Evolutionary conservation across 257 asterid genomes (phyloP), one percentile per base, ranked within the genome.

Genomic region (Nicotiana benthamiana): DNA sequence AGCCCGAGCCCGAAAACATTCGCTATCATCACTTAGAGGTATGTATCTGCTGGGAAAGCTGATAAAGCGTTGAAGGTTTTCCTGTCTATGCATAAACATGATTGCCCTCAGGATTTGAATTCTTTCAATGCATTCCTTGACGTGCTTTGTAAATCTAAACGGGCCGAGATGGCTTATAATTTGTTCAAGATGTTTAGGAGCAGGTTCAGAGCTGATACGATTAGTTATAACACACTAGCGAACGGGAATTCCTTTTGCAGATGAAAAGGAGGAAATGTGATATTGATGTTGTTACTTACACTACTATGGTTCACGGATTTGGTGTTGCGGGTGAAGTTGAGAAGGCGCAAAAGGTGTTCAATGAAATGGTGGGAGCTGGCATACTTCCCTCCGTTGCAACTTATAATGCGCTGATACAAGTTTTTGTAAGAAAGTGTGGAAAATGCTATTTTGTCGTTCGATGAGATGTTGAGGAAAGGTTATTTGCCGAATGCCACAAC

Each of bases 361-460:
- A 82, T 81, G 97, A 92, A 82, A 93, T 96, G 98, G 74, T 89
- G 75, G 92, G 90, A 57, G 92, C 89, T n/a, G 99, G 99, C 17
- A 90, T 96, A 64, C 92, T 96, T 75, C 99, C 99, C 2, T 91
- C 98, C 0, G 85, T 94, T n/a, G 93, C 95, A 7, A 93, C 99
- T 66, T 96, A 89, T 84, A 92, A 91, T 84, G 96, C 98, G 53
- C 20, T 96, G 80, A 90, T 96, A 84, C 97, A 93, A 86, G 94
- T 93, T 65, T 77, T 96, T 95, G 99, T 84, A 93, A 95, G 91
- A 93, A 93, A 82, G 83, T 52, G 90, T 93, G 62, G 98, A 91
- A 84, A 93, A 90, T 84, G 97, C 99, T 52, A 67, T 95, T 6
- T 26, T 70, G 75, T 82, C 82, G 79, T 91, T 93, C 75, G 90